Base-by-base conservation (phyloP, 768 basidiomycete species). In the Mycena rebaudengoi region DNA sequence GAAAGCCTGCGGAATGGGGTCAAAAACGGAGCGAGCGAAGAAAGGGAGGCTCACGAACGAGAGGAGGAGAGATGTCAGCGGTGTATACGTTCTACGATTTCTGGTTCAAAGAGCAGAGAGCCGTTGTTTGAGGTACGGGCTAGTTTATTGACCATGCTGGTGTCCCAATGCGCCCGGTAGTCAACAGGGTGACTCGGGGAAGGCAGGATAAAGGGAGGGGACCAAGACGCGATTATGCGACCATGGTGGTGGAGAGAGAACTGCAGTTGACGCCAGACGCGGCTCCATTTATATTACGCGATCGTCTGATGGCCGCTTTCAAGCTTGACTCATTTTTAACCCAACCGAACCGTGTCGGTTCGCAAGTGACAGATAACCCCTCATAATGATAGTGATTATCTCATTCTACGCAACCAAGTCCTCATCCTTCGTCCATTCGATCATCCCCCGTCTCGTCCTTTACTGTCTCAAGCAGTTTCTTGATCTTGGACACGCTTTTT, bases 41-140 rank as follows among this genome's bases (percentile, higher is more conserved):
- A 66, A 44, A 67, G 64, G 26, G 45, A 53, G 52, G 60, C 58
- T 67, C 45, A 67, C 71, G 57, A 52, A 64, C 44, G 44, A 30
- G 32, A 51, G 45, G 46, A 23, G 40, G 44, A 48, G 44, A 21
- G 56, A 16, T 69, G 73, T 85, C 74, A 85, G 75, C 79, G 79
- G 81, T 89, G 87, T 94, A 94, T 94, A 78, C 92, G 92, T 79
- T 92, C 87, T 78, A 92, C 91, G 78, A 92, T 89, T 82, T 91
- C 88, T 65, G 92, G 92, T 82, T 92, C 91, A 78, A 94, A 94
- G 74, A 92, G 86, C 64, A 92, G 86, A 79, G 91, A 89, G 83
- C 92, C 91, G 90, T 92, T 89, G 84, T 88, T 91, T 75, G 90
- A 89, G 78, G 83, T 89, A 70, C 89, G 91, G 74, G 88, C 82